Percentiles rank a stretch among this genome's conserved stretches.
phyloP scores from a whole-genome alignment of 352 stramenopile species.

The Globisporangium paroecandrum region DNA sequence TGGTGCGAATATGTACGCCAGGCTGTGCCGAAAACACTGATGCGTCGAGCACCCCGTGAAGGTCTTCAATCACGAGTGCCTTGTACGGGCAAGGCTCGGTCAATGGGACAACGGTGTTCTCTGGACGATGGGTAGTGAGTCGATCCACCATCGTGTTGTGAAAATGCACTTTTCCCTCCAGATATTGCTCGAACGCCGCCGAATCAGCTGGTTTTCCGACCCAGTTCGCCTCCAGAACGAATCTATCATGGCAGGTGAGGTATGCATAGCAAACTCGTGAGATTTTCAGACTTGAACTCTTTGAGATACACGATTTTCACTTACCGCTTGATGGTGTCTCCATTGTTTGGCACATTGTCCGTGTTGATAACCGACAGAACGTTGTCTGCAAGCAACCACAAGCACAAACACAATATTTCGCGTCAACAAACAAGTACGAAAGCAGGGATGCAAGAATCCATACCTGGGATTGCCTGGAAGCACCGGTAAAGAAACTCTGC shows the following conservation, averaged over 20 bases:
- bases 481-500: conserved; percentile 45
- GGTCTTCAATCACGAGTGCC: conserved; percentile 63
- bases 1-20: conserved; percentile 48
- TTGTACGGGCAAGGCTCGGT: conserved; percentile 64
- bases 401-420: conserved; percentile 5
- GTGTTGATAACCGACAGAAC: conserved; percentile 74
- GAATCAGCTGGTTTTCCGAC: conserved; percentile 19
- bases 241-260: conserved; percentile 10
- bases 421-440: background rate
- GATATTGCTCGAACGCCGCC: conserved; percentile 32
- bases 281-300: background rate
- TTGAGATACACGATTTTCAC: background rate
- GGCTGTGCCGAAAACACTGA: conserved; percentile 27
- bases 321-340: conserved; percentile 45
- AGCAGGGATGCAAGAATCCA: background rate
- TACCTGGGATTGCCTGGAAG: conserved; percentile 39
- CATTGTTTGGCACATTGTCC: conserved; percentile 76
- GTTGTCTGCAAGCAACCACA: conserved; percentile 24
- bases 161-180: conserved; percentile 55
- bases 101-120: conserved; percentile 46
- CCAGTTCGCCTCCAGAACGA: conserved; percentile 30
- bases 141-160: conserved; percentile 87
- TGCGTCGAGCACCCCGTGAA: conserved; percentile 35
- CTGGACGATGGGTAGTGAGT: conserved; percentile 49
- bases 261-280: background rate